Conservation (phyloP, 345 rosid genomes). For the Pseudoturritis turrita region DNA sequence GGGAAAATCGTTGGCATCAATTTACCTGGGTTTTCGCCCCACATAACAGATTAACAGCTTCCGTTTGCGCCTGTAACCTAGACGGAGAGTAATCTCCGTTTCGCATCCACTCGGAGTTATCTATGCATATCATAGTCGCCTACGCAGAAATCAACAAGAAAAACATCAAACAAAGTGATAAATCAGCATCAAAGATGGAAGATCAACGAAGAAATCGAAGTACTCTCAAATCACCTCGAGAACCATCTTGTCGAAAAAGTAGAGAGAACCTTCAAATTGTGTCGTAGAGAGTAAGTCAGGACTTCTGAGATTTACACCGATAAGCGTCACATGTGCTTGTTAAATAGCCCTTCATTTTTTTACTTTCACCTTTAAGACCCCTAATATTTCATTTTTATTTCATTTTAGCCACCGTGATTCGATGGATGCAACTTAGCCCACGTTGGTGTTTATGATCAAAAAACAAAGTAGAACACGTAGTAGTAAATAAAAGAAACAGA, state of each 20-base stretch:
- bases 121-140: slow-evolving; percentile 88
- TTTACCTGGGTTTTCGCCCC: slow-evolving; percentile 79
- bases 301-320: slow-evolving; percentile 4
- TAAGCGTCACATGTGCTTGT: background rate
- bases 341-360: background rate
- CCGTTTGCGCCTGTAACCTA: slow-evolving; percentile 69
- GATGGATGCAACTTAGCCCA: background rate
- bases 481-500: no score
- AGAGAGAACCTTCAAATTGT: slow-evolving; percentile 4
- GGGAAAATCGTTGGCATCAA: background rate
- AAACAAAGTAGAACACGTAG: no score
- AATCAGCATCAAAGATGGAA: background rate
- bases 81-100: slow-evolving; percentile 76
- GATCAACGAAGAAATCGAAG: background rate
- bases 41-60: slow-evolving; percentile 68
- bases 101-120: slow-evolving; percentile 89
- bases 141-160: slow-evolving; percentile 1
- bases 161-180: background rate
- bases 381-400: background rate
- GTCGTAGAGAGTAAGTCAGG: slow-evolving; percentile 31
- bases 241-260: slow-evolving; percentile 41
- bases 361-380: background rate
- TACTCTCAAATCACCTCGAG: slow-evolving; percentile 50
- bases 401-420: background rate
- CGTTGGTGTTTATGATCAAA: background rate